Percentiles rank a stretch among this genome's conserved stretches.
Evolutionary conservation across 1,139 yeast genomes (phyloP).

Genomic region (Candida frijolesensis): DNA sequence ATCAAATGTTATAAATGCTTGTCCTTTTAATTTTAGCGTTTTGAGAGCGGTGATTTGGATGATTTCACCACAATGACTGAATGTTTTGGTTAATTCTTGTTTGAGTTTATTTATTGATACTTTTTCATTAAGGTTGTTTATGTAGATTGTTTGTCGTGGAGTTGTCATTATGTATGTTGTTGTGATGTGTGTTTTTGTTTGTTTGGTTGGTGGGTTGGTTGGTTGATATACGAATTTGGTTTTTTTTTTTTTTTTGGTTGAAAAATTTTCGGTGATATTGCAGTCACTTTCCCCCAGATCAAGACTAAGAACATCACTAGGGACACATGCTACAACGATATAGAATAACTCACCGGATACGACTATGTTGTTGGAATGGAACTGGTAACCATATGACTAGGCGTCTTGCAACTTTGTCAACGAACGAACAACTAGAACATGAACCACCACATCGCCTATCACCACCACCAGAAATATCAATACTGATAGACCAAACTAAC

Average conservation of each 20-base stretch:
- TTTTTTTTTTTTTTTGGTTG: neutral
- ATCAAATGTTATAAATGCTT: slow-evolving; percentile 77
- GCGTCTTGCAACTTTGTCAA: neutral
- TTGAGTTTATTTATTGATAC: slow-evolving; percentile 57
- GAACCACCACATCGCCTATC: neutral
- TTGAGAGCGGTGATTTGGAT: slow-evolving; percentile 60
- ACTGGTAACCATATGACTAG: neutral
- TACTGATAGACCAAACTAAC: no score
- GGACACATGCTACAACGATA: neutral
- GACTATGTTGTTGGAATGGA: neutral
- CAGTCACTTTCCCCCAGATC: neutral
- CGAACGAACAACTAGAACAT: neutral
- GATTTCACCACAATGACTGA: slow-evolving; percentile 52
- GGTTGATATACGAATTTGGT: neutral
- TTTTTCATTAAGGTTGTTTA: slow-evolving; percentile 74
- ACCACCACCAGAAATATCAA: neutral
- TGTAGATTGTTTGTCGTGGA: slow-evolving; percentile 47
- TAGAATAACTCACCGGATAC: neutral
- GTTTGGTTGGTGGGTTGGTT: neutral
- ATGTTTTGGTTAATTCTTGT: slow-evolving; percentile 40
- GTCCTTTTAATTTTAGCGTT: slow-evolving; percentile 72
- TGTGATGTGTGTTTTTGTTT: neutral
- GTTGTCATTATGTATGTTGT: neutral
- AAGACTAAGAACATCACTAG: neutral
- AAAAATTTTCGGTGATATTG: neutral